Evolutionary conservation across 1,284 basidiomycete genomes (phyloP).

Genomic region (Mycena citricolor): DNA sequence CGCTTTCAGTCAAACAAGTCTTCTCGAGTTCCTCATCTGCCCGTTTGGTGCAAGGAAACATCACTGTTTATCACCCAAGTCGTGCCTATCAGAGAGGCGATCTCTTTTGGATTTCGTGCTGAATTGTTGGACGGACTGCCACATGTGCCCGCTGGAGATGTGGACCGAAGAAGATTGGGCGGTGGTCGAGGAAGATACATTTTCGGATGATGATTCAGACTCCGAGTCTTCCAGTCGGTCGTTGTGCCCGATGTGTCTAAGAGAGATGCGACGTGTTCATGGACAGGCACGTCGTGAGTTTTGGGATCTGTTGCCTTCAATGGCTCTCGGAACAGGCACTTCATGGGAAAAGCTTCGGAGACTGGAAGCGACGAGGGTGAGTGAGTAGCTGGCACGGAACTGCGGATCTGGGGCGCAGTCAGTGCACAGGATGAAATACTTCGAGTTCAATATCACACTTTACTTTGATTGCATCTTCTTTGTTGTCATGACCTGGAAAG

Average conservation of each 20-base stretch:
- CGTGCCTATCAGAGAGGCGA: conserved; percentile 11
- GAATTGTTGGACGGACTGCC: conserved; percentile 12
- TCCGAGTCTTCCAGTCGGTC: too few species aligned
- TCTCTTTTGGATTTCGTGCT: conserved; percentile 12
- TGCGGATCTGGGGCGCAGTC: too few species aligned
- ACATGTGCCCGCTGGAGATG: conserved; percentile 19
- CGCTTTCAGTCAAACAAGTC: background rate
- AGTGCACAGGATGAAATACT: too few species aligned
- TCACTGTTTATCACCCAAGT: conserved; percentile 6
- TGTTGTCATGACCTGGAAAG: too few species aligned
- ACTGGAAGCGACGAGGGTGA: too few species aligned
- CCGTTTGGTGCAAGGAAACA: conserved; percentile 4
- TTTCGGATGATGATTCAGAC: too few species aligned
- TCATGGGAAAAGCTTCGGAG: too few species aligned
- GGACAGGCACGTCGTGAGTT: conserved; percentile 8
- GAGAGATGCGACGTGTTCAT: conserved; percentile 10
- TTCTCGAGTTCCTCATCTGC: conserved; percentile 11
- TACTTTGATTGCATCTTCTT: too few species aligned
- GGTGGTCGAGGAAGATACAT: conserved; percentile 8
- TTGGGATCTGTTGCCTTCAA: conserved; percentile 11
- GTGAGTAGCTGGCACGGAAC: too few species aligned
- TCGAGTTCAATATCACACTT: too few species aligned
- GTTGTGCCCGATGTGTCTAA: conserved; percentile 11
- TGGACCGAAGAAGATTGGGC: conserved; percentile 19
- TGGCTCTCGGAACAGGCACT: too few species aligned